A percentile compares a stretch with the other conserved stretches of the same genome.
phyloP scores from a whole-genome alignment of 2,329 filamentous ascomycete species.

The Bipolaris gigantea region DNA sequence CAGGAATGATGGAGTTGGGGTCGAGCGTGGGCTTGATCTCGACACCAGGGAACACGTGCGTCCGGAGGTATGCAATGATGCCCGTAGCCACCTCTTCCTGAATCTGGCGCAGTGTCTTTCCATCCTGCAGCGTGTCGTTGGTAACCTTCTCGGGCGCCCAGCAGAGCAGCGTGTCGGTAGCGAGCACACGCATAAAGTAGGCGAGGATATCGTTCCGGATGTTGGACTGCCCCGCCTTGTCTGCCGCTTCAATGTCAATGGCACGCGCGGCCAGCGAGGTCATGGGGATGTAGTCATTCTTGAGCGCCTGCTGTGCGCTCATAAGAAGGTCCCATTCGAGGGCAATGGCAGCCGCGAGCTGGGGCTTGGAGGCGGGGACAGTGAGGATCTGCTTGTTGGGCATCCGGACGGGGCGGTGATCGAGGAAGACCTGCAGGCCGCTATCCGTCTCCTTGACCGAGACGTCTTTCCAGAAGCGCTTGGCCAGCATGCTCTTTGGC shows the following conservation, averaged over 20 bases:
- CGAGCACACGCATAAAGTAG: slow-evolving; percentile 79
- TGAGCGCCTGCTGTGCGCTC: slow-evolving; percentile 79
- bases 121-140: slow-evolving; percentile 49
- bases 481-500: slow-evolving; percentile 58
- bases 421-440: slow-evolving; percentile 70
- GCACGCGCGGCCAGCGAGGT: slow-evolving; percentile 84
- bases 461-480: slow-evolving; percentile 89
- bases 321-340: slow-evolving; percentile 90
- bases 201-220: slow-evolving; percentile 66
- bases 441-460: slow-evolving; percentile 64
- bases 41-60: slow-evolving; percentile 80
- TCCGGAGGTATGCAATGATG: slow-evolving; percentile 71
- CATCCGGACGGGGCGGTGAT: slow-evolving; percentile 76
- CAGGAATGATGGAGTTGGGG: slow-evolving; percentile 72
- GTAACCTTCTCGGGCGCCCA: slow-evolving; percentile 68
- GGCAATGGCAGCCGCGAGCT: slow-evolving; percentile 82
- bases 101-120: slow-evolving; percentile 65
- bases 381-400: slow-evolving; percentile 71
- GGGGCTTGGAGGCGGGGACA: slow-evolving; percentile 73
- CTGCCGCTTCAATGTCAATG: slow-evolving; percentile 74
- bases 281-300: slow-evolving; percentile 84
- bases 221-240: slow-evolving; percentile 54
- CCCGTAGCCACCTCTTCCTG: slow-evolving; percentile 71
- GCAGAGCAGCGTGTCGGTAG: slow-evolving; percentile 90
- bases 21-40: slow-evolving; percentile 81